Evolutionary conservation across 2,329 filamentous ascomycete genomes (phyloP), one percentile per base, ranked within the genome.

Genomic region (Pseudopithomyces chartarum): DNA sequence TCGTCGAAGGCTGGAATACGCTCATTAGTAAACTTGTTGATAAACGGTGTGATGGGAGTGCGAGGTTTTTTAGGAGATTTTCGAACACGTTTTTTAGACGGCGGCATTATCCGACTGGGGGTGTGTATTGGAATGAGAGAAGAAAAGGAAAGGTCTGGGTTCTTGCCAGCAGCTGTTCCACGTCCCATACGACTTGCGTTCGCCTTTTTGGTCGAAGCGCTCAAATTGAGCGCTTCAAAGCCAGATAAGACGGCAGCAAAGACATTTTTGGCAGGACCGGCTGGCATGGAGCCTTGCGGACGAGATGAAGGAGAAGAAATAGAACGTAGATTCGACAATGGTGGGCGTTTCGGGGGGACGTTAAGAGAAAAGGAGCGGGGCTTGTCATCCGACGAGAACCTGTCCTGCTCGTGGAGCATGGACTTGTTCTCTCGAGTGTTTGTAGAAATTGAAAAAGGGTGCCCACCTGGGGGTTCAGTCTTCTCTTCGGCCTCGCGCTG

Each of bases 1-100:
- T 92, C 88, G 73, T 97, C 92, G 84, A 89, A 94, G 68, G 85
- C 90, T 91, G 84, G 80, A 73, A 74, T 71, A 77, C 80, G 82
- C 63, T 84, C 78, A 83, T 91, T 89, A 87, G 92, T 91, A 81
- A 88, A 79, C 79, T 87, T 90, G 63, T 84, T 88, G 68, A 94
- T 81, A 80, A 84, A 93, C 13, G 73, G 74, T 62, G 84, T 83
- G 60, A 69, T 59, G 63, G 73, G 60, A 56, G 71, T 69, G 57
- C 67, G 62, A 3, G 36, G 19, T 26, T 48, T 60, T 19, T 38
- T 44, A 38, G 54, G 60, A 29, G 59, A 59, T 44, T 58, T 63
- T 38, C 63, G 60, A 23, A 65, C 64, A 32, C 57, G 63, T 36
- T 61, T 58, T 49, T 56, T 49, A 49, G 64, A 61, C 44, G 65